Evolutionary conservation across 352 stramenopile genomes (phyloP).

Genomic region (Saprolegnia diclina): DNA sequence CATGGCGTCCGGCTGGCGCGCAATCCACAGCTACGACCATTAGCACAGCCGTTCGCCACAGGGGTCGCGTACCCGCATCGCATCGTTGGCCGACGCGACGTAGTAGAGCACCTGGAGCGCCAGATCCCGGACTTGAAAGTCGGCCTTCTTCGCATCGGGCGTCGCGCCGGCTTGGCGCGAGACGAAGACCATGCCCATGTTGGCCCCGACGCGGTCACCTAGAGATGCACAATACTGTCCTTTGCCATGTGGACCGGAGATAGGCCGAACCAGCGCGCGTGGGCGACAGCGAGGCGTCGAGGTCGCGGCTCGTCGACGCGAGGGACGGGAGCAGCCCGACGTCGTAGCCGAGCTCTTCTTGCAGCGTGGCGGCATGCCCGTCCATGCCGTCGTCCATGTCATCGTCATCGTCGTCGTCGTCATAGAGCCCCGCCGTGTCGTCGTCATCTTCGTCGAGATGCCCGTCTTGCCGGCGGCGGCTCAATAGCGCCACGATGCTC

Average conservation of each 20-base stretch:
- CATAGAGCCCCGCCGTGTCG: conserved; percentile 40
- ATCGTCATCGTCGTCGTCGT: conserved; percentile 50
- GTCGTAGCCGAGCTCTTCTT: conserved; percentile 27
- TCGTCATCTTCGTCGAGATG: conserved; percentile 37
- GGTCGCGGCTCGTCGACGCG: background rate
- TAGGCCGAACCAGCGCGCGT: background rate
- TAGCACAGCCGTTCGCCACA: background rate
- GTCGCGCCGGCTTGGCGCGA: conserved; percentile 44
- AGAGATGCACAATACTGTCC: background rate
- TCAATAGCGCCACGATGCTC: conserved; percentile 46
- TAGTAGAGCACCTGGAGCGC: conserved; percentile 69
- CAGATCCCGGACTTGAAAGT: conserved; percentile 72
- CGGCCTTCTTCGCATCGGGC: conserved; percentile 48
- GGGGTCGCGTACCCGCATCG: conserved; percentile 39
- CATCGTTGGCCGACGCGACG: conserved; percentile 55
- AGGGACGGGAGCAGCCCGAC: background rate
- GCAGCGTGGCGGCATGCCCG: conserved; percentile 32
- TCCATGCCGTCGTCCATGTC: conserved; percentile 34
- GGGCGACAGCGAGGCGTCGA: background rate
- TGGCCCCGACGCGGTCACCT: conserved; percentile 33
- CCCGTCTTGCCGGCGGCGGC: conserved; percentile 45
- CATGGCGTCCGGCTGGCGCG: conserved; percentile 60
- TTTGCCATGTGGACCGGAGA: background rate
- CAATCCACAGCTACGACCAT: conserved; percentile 46
- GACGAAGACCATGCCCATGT: conserved; percentile 76